Base-by-base conservation (phyloP, 495 filamentous ascomycete species). In the Podospora bellae-mahoneyi region DNA sequence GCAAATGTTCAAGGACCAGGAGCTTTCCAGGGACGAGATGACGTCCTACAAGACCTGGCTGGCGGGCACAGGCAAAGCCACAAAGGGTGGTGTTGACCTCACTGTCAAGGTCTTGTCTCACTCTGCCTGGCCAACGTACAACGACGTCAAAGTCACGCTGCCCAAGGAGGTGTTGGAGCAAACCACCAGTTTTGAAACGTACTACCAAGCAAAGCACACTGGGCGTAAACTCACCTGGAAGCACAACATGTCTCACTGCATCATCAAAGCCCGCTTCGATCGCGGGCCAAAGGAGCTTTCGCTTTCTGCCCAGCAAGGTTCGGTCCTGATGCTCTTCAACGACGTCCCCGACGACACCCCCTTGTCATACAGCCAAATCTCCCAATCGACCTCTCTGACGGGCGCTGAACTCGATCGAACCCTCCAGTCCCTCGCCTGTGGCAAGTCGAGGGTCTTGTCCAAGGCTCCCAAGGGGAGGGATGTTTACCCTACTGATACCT, bases 1-100 rank as follows among this genome's bases (percentile, higher is more conserved):
- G 77, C 91, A 92, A 44, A 99, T 99, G 95, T 98, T 99, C 82
- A 97, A 96, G 74, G 95, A 99, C 73, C 91, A 97, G 77, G 94
- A 97, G 69, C 84, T 97, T 64, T 90, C 90, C 15, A 86, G 88
- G 44, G 94, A 97, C 67, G 92, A 96, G 73, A 93, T 97, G 84
- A 66, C 77, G 4, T 88, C 90, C 0, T 97, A 93, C 80, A 93
- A 85, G 68, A 72, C 74, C 20, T 83, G 77, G 78, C 53, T 77
- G 61, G 69, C 78, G 62, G 77, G 75, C 54, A 80, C 74, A 15
- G 78, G 87, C 67, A 80, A 83, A 27, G 76, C 83, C 48, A 80
- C 84, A 62, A 19, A 9, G 19, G 80, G 83, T 18, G 80, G 81
- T 54, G 71, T 97, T 26, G 94, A 97, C 76, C 84, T 98, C 48